phyloP scores from a whole-genome alignment of 2,329 filamentous ascomycete genomes.

The Xylariomycetidae sp. region DNA sequence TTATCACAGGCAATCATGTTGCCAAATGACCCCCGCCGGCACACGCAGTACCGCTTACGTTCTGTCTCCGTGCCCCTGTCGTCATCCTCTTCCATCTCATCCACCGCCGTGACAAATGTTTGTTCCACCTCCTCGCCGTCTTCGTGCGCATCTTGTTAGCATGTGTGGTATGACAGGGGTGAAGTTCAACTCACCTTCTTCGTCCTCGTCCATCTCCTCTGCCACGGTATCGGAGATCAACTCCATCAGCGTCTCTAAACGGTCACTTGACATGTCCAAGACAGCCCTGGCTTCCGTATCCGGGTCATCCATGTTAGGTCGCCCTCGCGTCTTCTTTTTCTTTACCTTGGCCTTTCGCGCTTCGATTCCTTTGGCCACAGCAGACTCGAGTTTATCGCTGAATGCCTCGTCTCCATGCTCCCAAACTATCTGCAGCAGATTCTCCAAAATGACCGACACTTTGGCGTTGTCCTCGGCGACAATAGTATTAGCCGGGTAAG shows the following conservation, averaged over 20 bases:
- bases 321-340: conserved; percentile 28
- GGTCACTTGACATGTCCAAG: conserved; percentile 37
- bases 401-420: conserved; percentile 28
- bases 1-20: conserved; percentile 12
- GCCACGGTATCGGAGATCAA: conserved; percentile 22
- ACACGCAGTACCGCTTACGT: conserved; percentile 7
- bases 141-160: no score
- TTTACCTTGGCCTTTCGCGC: conserved; percentile 43
- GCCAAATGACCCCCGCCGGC: conserved; percentile 6
- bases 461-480: conserved; percentile 64
- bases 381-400: conserved; percentile 29
- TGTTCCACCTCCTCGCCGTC: conserved; percentile 7
- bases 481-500: conserved; percentile 56
- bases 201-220: conserved; percentile 12
- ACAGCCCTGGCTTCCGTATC: conserved; percentile 38
- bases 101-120: conserved; percentile 12
- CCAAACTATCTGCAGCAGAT: conserved; percentile 51
- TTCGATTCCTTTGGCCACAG: conserved; percentile 40
- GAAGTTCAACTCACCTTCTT: conserved; percentile 4
- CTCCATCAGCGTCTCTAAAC: conserved; percentile 35
- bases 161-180: no score
- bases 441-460: conserved; percentile 63
- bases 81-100: conserved; percentile 5
- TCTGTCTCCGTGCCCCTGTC: background rate
- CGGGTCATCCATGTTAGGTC: conserved; percentile 18